phyloP scores from a whole-genome alignment of 306 rosid species.

The Quercus robur region DNA sequence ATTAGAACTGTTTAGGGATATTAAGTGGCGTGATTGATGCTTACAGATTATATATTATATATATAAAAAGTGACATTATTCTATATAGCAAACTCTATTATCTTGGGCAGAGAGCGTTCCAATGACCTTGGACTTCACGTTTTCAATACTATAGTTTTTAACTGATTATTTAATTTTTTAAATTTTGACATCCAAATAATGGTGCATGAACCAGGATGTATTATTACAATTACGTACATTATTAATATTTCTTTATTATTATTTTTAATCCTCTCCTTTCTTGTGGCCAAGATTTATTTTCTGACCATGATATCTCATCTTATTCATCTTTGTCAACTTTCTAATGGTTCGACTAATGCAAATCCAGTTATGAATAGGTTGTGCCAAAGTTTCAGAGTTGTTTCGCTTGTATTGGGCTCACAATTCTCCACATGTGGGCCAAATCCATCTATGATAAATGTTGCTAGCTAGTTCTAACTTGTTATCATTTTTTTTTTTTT shows the following conservation, averaged over 20 bases:
- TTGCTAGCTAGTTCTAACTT: too few species aligned
- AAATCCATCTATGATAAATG: too few species aligned
- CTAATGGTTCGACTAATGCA: too few species aligned
- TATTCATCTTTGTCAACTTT: background rate
- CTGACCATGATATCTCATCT: background rate
- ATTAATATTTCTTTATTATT: background rate
- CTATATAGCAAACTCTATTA: background rate
- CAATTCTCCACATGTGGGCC: too few species aligned
- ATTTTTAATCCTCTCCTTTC: background rate
- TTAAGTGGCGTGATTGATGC: constrained; percentile 8
- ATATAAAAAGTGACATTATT: background rate
- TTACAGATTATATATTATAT: background rate
- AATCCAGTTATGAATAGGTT: too few species aligned
- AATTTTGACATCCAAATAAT: background rate
- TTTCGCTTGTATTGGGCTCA: too few species aligned
- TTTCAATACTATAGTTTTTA: background rate
- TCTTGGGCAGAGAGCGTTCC: background rate
- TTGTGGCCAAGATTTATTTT: background rate
- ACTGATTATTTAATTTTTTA: too few species aligned
- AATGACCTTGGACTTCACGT: background rate
- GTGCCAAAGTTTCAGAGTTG: too few species aligned
- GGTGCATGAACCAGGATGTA: background rate
- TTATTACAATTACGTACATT: background rate
- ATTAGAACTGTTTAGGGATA: background rate
- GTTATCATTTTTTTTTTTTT: too few species aligned